Base-by-base conservation (phyloP, 208 protist species). In the Trypanosoma brucei region DNA sequence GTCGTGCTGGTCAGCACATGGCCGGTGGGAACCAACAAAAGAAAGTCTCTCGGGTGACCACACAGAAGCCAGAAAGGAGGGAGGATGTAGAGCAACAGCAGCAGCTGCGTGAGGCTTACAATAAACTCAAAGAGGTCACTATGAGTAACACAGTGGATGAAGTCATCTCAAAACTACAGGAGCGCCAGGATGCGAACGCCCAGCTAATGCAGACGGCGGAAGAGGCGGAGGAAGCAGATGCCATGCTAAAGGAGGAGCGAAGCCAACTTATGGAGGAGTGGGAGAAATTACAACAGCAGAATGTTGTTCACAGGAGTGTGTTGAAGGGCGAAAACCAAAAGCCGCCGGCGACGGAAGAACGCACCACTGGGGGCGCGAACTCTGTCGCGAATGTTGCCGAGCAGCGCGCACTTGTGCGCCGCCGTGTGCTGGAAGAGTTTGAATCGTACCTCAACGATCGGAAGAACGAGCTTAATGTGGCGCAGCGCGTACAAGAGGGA, bases 81-180 rank as follows among this genome's bases (percentile, higher is more conserved):
- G 83, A 92, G 53, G 86, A 94, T 37, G 11, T 88, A 38, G 79
- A 92, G 65, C 70, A 72, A 33, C 68, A 97, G 46, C 73, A 77
- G 68, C 56, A 62, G 52, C 87, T 88, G 55, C 91, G 95, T 46
- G 82, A 88, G 34, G 77, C 83, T n/a, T 98, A 97, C 80, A 73
- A 87, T 14, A 84, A 83, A 42, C 91, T 98, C 51, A 93, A 94
- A 61, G 96, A 98, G 38, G 79, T 88, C 31, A 97, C 95, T 14
- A 91, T 91, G 67, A 71, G 68, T 11, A 62, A 34, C 0, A 81
- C 76, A 64, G 89, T 97, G 1, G 69, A 72, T 46, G 92, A 97
- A 40, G 91, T 98, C 31, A 88, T 98, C 53, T 61, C 78, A 11
- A 97, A 96, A 71, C 75, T 96, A 54, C 44, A 72, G 14, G 88